Evolutionary conservation across 2,329 filamentous ascomycete species (phyloP).

Genomic region (Lecanicillium sp.): DNA sequence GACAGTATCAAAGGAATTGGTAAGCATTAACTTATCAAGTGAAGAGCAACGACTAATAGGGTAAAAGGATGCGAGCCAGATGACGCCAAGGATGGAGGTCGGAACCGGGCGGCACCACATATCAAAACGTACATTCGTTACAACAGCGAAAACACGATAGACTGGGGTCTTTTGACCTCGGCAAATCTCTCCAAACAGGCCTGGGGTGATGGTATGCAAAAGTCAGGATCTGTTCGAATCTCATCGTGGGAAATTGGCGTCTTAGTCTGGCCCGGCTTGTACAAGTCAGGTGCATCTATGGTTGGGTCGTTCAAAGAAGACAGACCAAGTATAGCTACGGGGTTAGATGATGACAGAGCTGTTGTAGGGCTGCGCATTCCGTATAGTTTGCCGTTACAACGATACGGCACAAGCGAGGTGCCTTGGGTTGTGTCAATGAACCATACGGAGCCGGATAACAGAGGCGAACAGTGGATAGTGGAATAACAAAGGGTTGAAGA

Average conservation of each 20-base stretch:
- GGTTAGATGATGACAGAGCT: constrained; percentile 17
- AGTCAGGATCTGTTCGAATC: constrained; percentile 55
- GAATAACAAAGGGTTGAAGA: too few species aligned
- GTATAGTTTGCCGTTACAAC: constrained; percentile 68
- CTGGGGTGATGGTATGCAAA: constrained; percentile 61
- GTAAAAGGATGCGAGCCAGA: too few species aligned
- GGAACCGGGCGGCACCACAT: constrained; percentile 69
- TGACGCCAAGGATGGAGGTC: constrained; percentile 40
- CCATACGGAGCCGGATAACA: constrained; percentile 56
- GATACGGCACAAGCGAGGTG: constrained; percentile 53
- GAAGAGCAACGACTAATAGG: too few species aligned
- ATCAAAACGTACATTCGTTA: constrained; percentile 83
- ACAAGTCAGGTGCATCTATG: constrained; percentile 48
- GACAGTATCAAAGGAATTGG: constrained; percentile 24
- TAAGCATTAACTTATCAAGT: background rate
- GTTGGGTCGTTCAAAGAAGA: constrained; percentile 60
- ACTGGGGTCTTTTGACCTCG: constrained; percentile 84
- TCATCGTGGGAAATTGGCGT: constrained; percentile 82
- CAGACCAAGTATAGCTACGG: constrained; percentile 25
- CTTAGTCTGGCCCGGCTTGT: constrained; percentile 65
- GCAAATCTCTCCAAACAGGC: constrained; percentile 88
- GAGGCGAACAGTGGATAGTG: constrained; percentile 31
- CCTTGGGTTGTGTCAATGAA: constrained; percentile 67
- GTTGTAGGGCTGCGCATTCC: constrained; percentile 68
- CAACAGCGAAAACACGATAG: constrained; percentile 42